A percentile compares a stretch with the other conserved stretches of the same genome.
Evolutionary conservation across 1,284 basidiomycete species (phyloP).

Genomic region (Ceratobasidium sp.): DNA sequence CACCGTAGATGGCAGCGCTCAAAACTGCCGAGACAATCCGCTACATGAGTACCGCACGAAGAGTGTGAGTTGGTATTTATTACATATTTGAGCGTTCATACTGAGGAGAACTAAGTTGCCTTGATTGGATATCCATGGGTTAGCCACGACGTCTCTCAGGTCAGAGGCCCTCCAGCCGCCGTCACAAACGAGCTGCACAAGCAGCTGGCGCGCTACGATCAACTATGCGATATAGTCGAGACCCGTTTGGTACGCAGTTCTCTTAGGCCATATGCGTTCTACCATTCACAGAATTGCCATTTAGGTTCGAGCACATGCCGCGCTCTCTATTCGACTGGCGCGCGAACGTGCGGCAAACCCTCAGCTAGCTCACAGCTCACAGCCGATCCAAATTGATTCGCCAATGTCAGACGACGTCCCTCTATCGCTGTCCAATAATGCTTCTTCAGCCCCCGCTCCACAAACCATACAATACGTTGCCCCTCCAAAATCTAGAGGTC

Average conservation of each 20-base stretch:
- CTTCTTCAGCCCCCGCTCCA: conserved; percentile 66
- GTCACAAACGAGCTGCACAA: conserved; percentile 68
- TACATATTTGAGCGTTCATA: conserved; percentile 2
- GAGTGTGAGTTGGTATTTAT: conserved; percentile 6
- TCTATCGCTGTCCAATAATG: conserved; percentile 72
- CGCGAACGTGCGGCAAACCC: conserved; percentile 58
- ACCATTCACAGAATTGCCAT: not conserved
- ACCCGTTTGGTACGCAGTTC: conserved; percentile 64
- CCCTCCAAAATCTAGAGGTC: conserved; percentile 46
- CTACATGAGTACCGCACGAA: conserved; percentile 25
- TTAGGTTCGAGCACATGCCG: conserved; percentile 71
- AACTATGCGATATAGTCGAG: conserved; percentile 76
- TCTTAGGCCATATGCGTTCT: not conserved
- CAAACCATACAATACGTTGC: conserved; percentile 64
- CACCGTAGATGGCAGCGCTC: conserved; percentile 13
- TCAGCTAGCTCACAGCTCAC: conserved; percentile 38
- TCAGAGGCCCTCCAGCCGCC: conserved; percentile 67
- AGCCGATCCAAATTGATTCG: conserved; percentile 41
- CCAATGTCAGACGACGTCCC: conserved; percentile 65
- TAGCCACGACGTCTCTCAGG: conserved; percentile 49
- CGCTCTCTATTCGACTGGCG: conserved; percentile 69
- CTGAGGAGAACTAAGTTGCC: conserved; percentile 60
- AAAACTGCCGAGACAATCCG: conserved; percentile 34
- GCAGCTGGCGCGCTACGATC: conserved; percentile 77
- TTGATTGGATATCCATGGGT: not conserved